Conservation (phyloP, 768 basidiomycete genomes). For the Suillus subaureus region DNA sequence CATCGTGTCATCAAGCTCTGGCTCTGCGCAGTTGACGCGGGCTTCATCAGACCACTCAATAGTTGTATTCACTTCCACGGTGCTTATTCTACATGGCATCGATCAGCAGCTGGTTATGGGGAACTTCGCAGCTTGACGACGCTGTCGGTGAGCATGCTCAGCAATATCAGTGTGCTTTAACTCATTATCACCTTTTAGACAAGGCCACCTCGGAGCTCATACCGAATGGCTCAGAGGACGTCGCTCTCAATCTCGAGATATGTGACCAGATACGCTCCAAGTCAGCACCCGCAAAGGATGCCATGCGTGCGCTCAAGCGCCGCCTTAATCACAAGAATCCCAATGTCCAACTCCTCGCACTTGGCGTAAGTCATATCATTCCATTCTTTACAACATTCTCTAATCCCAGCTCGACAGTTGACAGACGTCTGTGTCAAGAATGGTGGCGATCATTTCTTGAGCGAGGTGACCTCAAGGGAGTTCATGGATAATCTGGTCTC, state of each 20-base stretch:
- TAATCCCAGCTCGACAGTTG: constrained; percentile 49
- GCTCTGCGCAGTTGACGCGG: constrained; percentile 15
- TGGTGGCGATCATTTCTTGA: constrained; percentile 89
- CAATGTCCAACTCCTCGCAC: constrained; percentile 88
- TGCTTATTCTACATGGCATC: constrained; percentile 48
- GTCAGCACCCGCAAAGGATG: constrained; percentile 79
- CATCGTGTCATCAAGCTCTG: constrained; percentile 12
- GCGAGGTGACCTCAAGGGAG: constrained; percentile 83
- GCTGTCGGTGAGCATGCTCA: constrained; percentile 63
- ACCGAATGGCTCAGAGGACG: constrained; percentile 84
- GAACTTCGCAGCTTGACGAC: constrained; percentile 80
- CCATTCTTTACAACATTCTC: background rate
- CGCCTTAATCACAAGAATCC: constrained; percentile 94
- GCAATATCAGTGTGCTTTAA: background rate
- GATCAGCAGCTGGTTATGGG: constrained; percentile 75
- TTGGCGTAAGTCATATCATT: constrained; percentile 60
- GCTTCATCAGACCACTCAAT: background rate
- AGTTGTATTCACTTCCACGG: background rate
- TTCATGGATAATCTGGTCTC: constrained; percentile 94
- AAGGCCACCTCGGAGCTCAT: constrained; percentile 92
- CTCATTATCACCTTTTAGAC: constrained; percentile 49
- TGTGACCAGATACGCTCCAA: constrained; percentile 96
- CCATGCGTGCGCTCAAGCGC: constrained; percentile 86
- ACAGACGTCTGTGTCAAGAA: constrained; percentile 96
- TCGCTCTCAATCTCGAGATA: constrained; percentile 92